These are phyloP conservation scores for Proliferodiscus dingleyae DNA, from an alignment of 2,329 filamentous ascomycete genomes.

Conservation along the genomic window DNA sequence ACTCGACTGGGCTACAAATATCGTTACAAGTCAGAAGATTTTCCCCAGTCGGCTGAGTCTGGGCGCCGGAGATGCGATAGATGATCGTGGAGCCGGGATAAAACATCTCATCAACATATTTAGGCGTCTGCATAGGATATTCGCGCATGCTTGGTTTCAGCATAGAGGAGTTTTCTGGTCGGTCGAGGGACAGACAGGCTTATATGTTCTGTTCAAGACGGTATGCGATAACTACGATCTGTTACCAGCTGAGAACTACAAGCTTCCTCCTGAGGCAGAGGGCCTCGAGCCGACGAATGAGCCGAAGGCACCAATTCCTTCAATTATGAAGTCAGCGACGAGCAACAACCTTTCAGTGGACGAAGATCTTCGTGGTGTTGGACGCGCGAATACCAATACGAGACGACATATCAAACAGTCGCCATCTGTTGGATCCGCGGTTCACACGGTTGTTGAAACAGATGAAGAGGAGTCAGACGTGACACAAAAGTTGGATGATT, in stretches of 20 bases:
- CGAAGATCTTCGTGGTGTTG: constrained; percentile 48
- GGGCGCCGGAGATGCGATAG: constrained; percentile 38
- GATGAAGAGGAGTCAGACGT: constrained; percentile 66
- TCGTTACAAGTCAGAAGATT: constrained; percentile 88
- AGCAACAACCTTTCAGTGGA: constrained; percentile 35
- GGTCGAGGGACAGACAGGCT: constrained; percentile 81
- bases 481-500: constrained; percentile 40
- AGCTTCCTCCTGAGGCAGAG: constrained; percentile 87
- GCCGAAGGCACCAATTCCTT: constrained; percentile 31
- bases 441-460: constrained; percentile 77
- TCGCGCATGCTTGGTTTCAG: constrained; percentile 98
- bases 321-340: constrained; percentile 34
- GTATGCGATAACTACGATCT: constrained; percentile 90
- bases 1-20: constrained; percentile 93
- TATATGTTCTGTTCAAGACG: constrained; percentile 96
- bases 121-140: constrained; percentile 88
- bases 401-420: constrained; percentile 77
- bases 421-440: constrained; percentile 71
- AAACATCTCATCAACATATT: constrained; percentile 95
- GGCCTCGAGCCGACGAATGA: constrained; percentile 60
- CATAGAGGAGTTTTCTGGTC: constrained; percentile 94
- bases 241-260: constrained; percentile 91
- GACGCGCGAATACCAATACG: constrained; percentile 59
- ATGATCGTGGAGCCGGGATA: constrained; percentile 59
- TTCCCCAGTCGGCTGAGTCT: constrained; percentile 70